phyloP scores from a whole-genome alignment of 192 early-diverging fungal genomes.

The Backusella morwellensis region DNA sequence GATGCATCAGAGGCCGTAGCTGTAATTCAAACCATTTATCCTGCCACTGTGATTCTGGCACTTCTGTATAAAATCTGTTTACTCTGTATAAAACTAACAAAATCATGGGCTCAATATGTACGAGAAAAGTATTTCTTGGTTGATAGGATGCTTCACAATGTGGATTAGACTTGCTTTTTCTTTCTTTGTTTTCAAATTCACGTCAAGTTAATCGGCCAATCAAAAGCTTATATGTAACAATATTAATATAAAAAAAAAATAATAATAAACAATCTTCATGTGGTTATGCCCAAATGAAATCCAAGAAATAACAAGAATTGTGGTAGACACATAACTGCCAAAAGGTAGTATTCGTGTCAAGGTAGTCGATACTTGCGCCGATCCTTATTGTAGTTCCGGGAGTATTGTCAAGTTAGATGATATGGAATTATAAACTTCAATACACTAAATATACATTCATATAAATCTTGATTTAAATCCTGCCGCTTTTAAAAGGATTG shows the following conservation, averaged over 20 bases:
- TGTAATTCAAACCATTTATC: not conserved
- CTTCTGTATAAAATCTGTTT: not conserved
- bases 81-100: constrained; percentile 6
- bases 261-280: constrained; percentile 28
- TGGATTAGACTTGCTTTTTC: not conserved
- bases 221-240: not conserved
- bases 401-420: not conserved
- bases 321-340: constrained; percentile 40
- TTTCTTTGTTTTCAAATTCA: not conserved
- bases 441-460: not conserved
- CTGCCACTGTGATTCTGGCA: not conserved
- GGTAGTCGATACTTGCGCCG: constrained; percentile 47
- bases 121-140: not conserved
- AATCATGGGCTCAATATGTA: not conserved
- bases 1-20: not conserved
- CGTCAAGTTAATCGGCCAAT: not conserved
- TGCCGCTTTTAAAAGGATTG: constrained; percentile 39
- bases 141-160: not conserved
- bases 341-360: constrained; percentile 40
- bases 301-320: constrained; percentile 14
- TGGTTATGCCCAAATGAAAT: not conserved
- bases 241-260: not conserved
- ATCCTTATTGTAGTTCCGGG: constrained; percentile 26
- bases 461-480: constrained; percentile 40
- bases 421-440: not conserved